phyloP scores from a whole-genome alignment of 495 filamentous ascomycete species.

The Neurospora sp. region DNA sequence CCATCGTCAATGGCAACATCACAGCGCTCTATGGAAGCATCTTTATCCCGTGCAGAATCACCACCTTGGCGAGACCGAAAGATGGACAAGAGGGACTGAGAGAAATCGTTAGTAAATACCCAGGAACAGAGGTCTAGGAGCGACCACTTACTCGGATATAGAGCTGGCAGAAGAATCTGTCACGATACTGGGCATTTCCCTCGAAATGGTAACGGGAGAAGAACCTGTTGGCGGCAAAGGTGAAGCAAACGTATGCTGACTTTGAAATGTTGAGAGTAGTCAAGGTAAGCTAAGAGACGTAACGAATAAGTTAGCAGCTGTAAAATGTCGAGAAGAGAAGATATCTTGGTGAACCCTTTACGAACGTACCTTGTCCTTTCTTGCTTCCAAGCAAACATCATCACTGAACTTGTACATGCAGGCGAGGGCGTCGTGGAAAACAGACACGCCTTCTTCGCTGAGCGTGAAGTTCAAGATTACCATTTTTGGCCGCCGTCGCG shows the following conservation, averaged over 20 bases:
- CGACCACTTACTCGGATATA: constrained; percentile 29
- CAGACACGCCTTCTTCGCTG: constrained; percentile 58
- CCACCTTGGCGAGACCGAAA: constrained; percentile 31
- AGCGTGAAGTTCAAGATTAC: constrained; percentile 66
- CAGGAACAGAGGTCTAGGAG: neutral
- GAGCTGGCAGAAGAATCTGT: constrained; percentile 41
- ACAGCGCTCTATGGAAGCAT: constrained; percentile 74
- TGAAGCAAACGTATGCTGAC: constrained; percentile 80
- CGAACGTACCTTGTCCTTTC: constrained; percentile 52
- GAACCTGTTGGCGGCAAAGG: constrained; percentile 62
- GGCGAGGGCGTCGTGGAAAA: constrained; percentile 71
- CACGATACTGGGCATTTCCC: constrained; percentile 31
- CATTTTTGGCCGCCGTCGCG: constrained; percentile 4
- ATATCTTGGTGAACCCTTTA: neutral
- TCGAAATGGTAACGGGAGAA: constrained; percentile 68
- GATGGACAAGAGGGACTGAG: constrained; percentile 34
- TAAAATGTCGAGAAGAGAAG: neutral
- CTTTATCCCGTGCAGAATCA: constrained; percentile 32
- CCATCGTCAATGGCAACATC: constrained; percentile 76
- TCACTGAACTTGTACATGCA: constrained; percentile 93
- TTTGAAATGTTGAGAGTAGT: constrained; percentile 86
- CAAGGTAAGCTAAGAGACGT: constrained; percentile 57
- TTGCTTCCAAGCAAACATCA: constrained; percentile 75
- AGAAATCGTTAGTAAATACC: constrained; percentile 5
- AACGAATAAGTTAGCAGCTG: neutral